Conservation (phyloP, 805 yeast species). For the Candida multigemmis region DNA sequence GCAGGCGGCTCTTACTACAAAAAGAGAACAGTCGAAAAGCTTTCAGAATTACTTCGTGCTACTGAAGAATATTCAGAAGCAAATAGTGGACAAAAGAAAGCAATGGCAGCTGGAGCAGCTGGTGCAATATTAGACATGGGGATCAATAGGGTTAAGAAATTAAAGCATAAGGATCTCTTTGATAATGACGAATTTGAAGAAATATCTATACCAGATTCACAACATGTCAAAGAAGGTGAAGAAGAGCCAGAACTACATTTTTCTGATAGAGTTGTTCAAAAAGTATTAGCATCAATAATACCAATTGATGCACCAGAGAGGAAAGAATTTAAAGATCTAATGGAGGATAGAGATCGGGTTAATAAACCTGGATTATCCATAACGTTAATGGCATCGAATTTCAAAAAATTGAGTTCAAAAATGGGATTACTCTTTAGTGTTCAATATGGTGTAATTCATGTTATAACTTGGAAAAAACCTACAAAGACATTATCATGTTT, state of each 20-base stretch:
- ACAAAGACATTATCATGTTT: slow-evolving; percentile 55
- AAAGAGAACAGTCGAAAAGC: slow-evolving; percentile 7
- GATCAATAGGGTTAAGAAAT: slow-evolving; percentile 13
- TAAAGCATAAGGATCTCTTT: slow-evolving; percentile 1
- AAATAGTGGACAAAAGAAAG: slow-evolving; percentile 15
- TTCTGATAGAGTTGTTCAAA: slow-evolving; percentile 49
- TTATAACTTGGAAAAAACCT: slow-evolving; percentile 71
- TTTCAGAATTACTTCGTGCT: slow-evolving; percentile 12
- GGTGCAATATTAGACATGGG: slow-evolving; percentile 25
- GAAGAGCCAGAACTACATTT: slow-evolving; percentile 32
- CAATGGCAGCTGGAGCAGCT: slow-evolving; percentile 28
- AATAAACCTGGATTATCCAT: slow-evolving; percentile 50
- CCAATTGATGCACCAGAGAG: slow-evolving; percentile 42
- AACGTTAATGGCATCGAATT: slow-evolving; percentile 44
- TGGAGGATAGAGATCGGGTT: slow-evolving; percentile 36
- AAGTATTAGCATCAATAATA: slow-evolving; percentile 39
- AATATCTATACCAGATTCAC: slow-evolving; percentile 1
- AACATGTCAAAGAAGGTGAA: slow-evolving; percentile 17
- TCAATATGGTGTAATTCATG: slow-evolving; percentile 52
- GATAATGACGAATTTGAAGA: slow-evolving; percentile 2
- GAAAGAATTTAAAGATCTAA: slow-evolving; percentile 29
- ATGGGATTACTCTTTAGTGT: slow-evolving; percentile 48
- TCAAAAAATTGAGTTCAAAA: slow-evolving; percentile 46
- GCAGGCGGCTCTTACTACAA: slow-evolving; percentile 3
- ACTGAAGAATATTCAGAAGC: slow-evolving; percentile 17